Evolutionary conservation across 2,329 filamentous ascomycete genomes (phyloP).

Genomic region (Colletotrichum magnum): DNA sequence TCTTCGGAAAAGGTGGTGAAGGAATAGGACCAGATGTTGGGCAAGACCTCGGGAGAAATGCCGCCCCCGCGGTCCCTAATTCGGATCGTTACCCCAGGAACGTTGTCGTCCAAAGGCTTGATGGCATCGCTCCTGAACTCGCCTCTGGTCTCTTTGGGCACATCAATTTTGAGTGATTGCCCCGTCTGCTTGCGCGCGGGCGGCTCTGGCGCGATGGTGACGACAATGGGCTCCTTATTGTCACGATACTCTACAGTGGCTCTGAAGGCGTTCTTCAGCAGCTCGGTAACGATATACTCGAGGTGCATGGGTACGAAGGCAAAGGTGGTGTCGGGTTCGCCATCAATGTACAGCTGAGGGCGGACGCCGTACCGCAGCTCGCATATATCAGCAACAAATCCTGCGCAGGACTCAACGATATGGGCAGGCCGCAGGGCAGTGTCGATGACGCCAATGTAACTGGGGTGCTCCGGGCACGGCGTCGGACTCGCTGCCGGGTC

Average conservation of each 20-base stretch:
- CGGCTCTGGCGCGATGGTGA: slow-evolving; percentile 87
- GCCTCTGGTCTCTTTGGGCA: slow-evolving; percentile 55
- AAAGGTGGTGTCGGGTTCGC: slow-evolving; percentile 88
- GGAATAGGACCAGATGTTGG: slow-evolving; percentile 95
- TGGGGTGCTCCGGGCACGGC: slow-evolving; percentile 66
- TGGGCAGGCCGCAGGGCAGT: slow-evolving; percentile 86
- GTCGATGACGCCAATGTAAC: slow-evolving; percentile 96
- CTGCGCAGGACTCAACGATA: slow-evolving; percentile 87
- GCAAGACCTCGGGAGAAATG: slow-evolving; percentile 85
- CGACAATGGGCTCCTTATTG: slow-evolving; percentile 85
- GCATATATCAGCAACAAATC: slow-evolving; percentile 95
- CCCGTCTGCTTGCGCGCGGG: slow-evolving; percentile 49
- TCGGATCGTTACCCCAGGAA: slow-evolving; percentile 91
- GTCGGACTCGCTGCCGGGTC: slow-evolving; percentile 67
- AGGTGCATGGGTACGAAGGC: slow-evolving; percentile 96
- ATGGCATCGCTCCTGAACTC: slow-evolving; percentile 64
- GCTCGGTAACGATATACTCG: slow-evolving; percentile 96
- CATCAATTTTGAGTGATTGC: slow-evolving; percentile 51
- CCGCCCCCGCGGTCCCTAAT: slow-evolving; percentile 97
- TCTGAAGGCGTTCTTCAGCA: slow-evolving; percentile 96
- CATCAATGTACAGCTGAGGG: slow-evolving; percentile 84
- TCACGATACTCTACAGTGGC: slow-evolving; percentile 90
- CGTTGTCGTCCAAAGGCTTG: slow-evolving; percentile 72
- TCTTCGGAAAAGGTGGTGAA: slow-evolving; percentile 92
- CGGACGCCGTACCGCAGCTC: slow-evolving; percentile 95